Percentiles rank a stretch among this genome's conserved stretches.
Conservation (phyloP, 2,329 filamentous ascomycete genomes). For the Neonectria sp. region DNA sequence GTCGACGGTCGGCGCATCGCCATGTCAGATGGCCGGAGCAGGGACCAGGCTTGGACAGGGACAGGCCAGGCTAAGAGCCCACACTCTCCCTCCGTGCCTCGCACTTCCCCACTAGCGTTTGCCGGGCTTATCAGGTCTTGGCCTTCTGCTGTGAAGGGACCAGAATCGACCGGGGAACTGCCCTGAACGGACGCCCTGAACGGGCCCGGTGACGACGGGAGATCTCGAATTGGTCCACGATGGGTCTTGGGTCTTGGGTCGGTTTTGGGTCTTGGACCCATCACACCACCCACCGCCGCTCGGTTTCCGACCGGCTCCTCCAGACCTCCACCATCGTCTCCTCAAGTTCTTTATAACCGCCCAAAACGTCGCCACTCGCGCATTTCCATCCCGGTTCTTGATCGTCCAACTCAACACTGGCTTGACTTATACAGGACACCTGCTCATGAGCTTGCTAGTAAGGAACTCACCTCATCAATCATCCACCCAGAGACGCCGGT, state of each 20-base stretch:
- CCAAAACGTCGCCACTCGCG: slow-evolving; percentile 42
- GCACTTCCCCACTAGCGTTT: slow-evolving; percentile 11
- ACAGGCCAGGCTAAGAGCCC: slow-evolving; percentile 5
- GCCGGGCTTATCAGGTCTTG: slow-evolving; percentile 9
- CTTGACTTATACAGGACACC: slow-evolving; percentile 37
- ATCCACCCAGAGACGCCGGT: slow-evolving; percentile 35
- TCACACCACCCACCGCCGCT: slow-evolving; percentile 49
- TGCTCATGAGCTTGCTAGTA: slow-evolving; percentile 49
- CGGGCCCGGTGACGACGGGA: slow-evolving; percentile 36
- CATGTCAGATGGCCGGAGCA: slow-evolving; percentile 44
- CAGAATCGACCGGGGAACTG: neutral
- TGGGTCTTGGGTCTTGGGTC: slow-evolving; percentile 27
- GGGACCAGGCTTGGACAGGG: slow-evolving; percentile 25
- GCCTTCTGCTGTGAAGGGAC: too few species aligned
- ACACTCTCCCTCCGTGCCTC: slow-evolving; percentile 3
- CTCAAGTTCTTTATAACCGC: slow-evolving; percentile 47
- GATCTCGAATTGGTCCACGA: slow-evolving; percentile 47
- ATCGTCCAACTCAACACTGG: slow-evolving; percentile 28
- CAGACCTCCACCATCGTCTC: slow-evolving; percentile 32
- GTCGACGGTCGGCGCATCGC: slow-evolving; percentile 33
- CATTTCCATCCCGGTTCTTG: slow-evolving; percentile 13
- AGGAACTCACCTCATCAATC: slow-evolving; percentile 38
- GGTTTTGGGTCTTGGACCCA: slow-evolving; percentile 35
- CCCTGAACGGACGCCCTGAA: slow-evolving; percentile 10
- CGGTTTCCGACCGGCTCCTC: slow-evolving; percentile 48